phyloP scores from a whole-genome alignment of 345 rosid species.

The Arabidopsis suecica region DNA sequence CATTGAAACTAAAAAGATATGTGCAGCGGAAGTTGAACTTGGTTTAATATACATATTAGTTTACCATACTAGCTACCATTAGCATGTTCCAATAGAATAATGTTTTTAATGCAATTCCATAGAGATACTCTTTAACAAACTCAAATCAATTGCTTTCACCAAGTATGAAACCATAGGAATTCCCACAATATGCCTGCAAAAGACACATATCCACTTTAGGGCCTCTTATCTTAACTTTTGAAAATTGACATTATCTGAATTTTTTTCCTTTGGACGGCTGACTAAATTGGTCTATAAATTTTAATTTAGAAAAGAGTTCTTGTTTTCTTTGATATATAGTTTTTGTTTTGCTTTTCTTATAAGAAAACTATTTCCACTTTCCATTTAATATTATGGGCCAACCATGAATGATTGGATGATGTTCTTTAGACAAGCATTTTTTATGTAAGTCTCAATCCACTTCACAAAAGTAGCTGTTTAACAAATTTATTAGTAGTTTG shows the following conservation, averaged over 20 bases:
- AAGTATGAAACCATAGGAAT: constrained; percentile 33
- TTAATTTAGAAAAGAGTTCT: not conserved
- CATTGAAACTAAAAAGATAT: not conserved
- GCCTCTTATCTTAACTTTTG: constrained; percentile 36
- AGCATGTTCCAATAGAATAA: not conserved
- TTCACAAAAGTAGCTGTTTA: not conserved
- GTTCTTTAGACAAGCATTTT: constrained; percentile 11
- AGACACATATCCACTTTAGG: constrained; percentile 21
- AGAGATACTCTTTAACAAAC: not conserved
- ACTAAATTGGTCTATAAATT: constrained; percentile 11
- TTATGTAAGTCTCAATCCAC: not conserved
- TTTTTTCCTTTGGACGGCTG: constrained; percentile 39
- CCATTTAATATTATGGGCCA: constrained; percentile 8
- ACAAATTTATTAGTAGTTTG: not conserved
- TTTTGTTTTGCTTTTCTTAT: constrained; percentile 13
- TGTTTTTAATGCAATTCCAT: not conserved
- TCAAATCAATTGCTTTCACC: constrained; percentile 17
- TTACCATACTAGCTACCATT: not conserved
- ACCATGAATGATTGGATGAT: constrained; percentile 7
- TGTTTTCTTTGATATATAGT: constrained; percentile 16
- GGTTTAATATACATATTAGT: not conserved
- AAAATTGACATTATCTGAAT: constrained; percentile 24
- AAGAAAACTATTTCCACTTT: constrained; percentile 2
- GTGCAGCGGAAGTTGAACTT: constrained; percentile 3
- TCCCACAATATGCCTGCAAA: constrained; percentile 19